These are phyloP conservation scores for Suillus plorans DNA, from an alignment of 768 basidiomycete species.

Conservation along the genomic window DNA sequence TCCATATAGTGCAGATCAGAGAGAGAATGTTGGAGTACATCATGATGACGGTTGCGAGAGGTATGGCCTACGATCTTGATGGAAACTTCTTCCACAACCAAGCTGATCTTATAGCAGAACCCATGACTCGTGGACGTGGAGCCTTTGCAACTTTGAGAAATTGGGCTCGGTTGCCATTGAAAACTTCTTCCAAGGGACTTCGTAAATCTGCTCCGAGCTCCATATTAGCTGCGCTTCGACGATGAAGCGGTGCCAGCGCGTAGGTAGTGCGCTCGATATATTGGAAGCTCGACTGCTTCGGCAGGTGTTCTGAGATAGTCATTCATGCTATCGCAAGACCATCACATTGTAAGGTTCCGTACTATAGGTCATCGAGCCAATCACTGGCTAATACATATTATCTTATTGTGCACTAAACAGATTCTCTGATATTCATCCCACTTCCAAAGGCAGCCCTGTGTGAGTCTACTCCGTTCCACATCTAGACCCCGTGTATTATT, in stretches of 20 bases:
- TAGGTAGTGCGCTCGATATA: background rate
- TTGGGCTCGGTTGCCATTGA: background rate
- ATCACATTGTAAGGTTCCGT: background rate
- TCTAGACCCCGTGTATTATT: background rate
- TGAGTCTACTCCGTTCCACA: background rate
- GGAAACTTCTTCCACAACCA: background rate
- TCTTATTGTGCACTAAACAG: conserved; percentile 1
- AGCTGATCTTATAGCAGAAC: conserved; percentile 1
- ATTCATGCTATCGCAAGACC: background rate
- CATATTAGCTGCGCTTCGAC: conserved; percentile 3
- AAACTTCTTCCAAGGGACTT: background rate
- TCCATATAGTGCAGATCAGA: background rate
- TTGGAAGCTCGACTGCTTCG: background rate
- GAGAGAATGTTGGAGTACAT: background rate
- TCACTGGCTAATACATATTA: background rate
- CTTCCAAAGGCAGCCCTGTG: background rate
- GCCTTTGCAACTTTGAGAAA: background rate
- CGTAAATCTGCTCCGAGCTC: background rate
- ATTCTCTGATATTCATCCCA: background rate
- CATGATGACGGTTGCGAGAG: background rate
- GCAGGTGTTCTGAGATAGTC: background rate
- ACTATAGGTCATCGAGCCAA: background rate
- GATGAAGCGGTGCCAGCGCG: background rate
- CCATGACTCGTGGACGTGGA: background rate
- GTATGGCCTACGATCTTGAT: background rate